Evolutionary conservation across 768 basidiomycete species (phyloP).

Genomic region (Suillus cothurnatus): DNA sequence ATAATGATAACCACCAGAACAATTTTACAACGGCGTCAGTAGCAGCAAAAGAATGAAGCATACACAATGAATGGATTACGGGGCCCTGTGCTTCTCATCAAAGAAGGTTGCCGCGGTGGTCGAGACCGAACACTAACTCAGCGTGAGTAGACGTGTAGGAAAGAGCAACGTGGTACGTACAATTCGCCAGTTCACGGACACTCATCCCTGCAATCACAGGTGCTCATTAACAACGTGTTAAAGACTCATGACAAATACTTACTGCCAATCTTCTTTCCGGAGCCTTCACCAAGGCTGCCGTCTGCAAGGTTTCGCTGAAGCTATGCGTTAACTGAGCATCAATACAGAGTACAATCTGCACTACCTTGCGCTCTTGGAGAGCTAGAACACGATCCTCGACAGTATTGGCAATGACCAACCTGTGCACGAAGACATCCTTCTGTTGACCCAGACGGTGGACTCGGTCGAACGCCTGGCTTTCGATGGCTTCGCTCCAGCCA

Average conservation of each 20-base stretch:
- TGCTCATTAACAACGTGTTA: neutral
- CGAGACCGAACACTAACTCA: slow-evolving; percentile 29
- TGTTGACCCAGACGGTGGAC: slow-evolving; percentile 61
- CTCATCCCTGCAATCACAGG: slow-evolving; percentile 37
- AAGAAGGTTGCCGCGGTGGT: slow-evolving; percentile 22
- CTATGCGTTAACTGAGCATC: neutral
- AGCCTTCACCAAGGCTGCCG: slow-evolving; percentile 63
- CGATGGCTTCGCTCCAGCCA: slow-evolving; percentile 65
- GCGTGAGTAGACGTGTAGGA: slow-evolving; percentile 1
- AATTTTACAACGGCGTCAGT: neutral
- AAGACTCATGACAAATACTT: slow-evolving; percentile 27
- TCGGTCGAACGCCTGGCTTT: slow-evolving; percentile 60
- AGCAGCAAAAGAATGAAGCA: slow-evolving; percentile 7
- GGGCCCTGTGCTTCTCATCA: neutral
- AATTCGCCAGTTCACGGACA: slow-evolving; percentile 52
- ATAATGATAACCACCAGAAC: neutral
- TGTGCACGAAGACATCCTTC: slow-evolving; percentile 51
- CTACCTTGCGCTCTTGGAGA: slow-evolving; percentile 62
- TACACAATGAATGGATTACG: neutral
- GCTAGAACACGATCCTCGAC: slow-evolving; percentile 73
- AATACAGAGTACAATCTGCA: slow-evolving; percentile 8
- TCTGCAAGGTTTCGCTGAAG: slow-evolving; percentile 50
- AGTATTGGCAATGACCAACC: slow-evolving; percentile 59
- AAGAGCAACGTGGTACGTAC: slow-evolving; percentile 17
- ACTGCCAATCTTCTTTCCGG: slow-evolving; percentile 58